Base-by-base conservation (phyloP, 805 yeast genomes). In the Wickerhamiella lipophila region DNA sequence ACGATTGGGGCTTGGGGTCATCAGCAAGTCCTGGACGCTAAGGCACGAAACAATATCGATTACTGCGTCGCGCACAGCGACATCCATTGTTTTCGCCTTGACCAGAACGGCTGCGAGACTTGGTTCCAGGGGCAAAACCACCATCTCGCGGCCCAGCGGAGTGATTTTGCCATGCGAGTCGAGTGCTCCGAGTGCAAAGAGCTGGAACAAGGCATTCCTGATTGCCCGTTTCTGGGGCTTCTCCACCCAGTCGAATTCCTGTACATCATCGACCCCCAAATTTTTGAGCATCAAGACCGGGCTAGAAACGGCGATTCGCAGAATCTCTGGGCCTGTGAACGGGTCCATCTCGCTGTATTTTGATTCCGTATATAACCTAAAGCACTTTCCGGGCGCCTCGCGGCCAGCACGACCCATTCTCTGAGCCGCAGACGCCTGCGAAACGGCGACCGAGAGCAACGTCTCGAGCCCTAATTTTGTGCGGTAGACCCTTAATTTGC, bases 391-490 rank as follows among this genome's bases (percentile, higher is more conserved):
- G 26, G 82, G 77, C 15, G 78, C 74, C 66, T 92, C 97, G 77
- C 99, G 85, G 53, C 99, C 99, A n/a, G 99, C 97, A 72, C 99
- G 83, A 63, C 99, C 99, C 42, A 88, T 79, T 65, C 99, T 72
- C 68, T 92, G 99, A 30, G 83, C 76, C 0, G 97, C 98, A 35
- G 95, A 83, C 0, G 97, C 94, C 59, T 83, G 85, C 0, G 97
- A 87, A 19, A 92, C 80, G 1, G 98, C 92, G 0, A 92, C 86
- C 0, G 96, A 88, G 46, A 92, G 68, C 59, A 92, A 74, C 0
- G 96, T 83, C n/a, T 95, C 89, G 29, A 92, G 72, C 0, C 96
- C 96, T 35, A 92, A 68, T 56, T 81, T 87, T 59, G 89, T 95
- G 58, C 92, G 77, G 95, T 96, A 89, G 1, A 89, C 94, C 56